Evolutionary conservation across 2,329 filamentous ascomycete genomes (phyloP).

Genomic region (Mycocentrospora acerina): DNA sequence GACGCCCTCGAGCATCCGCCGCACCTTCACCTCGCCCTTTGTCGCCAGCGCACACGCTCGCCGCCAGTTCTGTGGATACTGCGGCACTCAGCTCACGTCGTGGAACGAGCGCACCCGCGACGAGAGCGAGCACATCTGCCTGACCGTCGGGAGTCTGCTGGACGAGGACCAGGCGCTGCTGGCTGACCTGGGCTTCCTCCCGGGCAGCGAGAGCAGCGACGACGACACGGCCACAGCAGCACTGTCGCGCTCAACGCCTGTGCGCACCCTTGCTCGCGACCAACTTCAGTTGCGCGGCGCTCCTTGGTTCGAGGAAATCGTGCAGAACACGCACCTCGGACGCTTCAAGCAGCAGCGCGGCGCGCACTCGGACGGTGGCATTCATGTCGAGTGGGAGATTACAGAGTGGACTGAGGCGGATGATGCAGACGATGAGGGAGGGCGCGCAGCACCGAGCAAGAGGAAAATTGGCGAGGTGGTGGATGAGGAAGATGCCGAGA

Average conservation of each 20-base stretch:
- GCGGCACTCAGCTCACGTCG: conserved; percentile 79
- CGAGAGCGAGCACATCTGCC: conserved; percentile 76
- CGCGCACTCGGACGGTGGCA: conserved; percentile 63
- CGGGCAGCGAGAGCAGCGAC: conserved; percentile 39
- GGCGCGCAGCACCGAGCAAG: conserved; percentile 26
- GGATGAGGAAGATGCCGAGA: conserved; percentile 32
- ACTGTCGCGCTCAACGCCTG: conserved; percentile 10
- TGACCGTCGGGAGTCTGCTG: conserved; percentile 77
- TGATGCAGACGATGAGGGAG: conserved; percentile 39
- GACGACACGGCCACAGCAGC: conserved; percentile 24
- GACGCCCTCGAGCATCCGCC: conserved; percentile 48
- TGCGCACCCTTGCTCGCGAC: conserved; percentile 17
- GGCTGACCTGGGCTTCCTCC: conserved; percentile 74
- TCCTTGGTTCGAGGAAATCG: conserved; percentile 83
- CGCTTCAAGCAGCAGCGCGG: conserved; percentile 64
- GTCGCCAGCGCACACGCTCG: conserved; percentile 54
- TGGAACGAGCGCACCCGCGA: conserved; percentile 74
- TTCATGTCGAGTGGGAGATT: conserved; percentile 80
- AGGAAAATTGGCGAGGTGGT: conserved; percentile 38
- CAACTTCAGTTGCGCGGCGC: conserved; percentile 55
- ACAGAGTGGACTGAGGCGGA: conserved; percentile 61
- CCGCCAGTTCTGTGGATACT: conserved; percentile 87
- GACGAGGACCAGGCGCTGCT: conserved; percentile 70
- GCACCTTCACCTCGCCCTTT: conserved; percentile 45
- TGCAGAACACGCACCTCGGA: conserved; percentile 73